Percentiles rank a stretch among this genome's conserved stretches.
Conservation (phyloP, 2,329 filamentous ascomycete genomes). For the Hypoxylon sp. region DNA sequence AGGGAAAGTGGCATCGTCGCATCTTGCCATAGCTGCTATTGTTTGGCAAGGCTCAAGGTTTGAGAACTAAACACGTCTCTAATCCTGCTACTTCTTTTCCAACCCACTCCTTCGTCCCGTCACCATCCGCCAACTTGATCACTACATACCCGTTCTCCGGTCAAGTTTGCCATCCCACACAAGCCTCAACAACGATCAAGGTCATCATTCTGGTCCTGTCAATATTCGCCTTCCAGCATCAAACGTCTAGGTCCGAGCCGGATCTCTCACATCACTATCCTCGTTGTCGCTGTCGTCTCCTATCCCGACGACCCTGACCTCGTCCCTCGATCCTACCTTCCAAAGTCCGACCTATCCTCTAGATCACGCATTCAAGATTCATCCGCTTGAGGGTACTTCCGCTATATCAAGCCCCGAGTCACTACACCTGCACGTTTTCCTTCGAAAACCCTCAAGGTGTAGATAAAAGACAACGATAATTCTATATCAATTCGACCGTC, state of each 20-base stretch:
- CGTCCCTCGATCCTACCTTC: slow-evolving; percentile 49
- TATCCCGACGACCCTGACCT: slow-evolving; percentile 42
- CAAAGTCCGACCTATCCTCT: slow-evolving; percentile 47
- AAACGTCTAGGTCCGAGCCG: slow-evolving; percentile 43
- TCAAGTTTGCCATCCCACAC: slow-evolving; percentile 40
- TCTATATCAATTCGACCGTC: slow-evolving; percentile 56
- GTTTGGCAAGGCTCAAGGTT: slow-evolving; percentile 54
- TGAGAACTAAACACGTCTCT: slow-evolving; percentile 52
- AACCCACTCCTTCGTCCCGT: slow-evolving; percentile 45
- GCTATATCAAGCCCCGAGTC: slow-evolving; percentile 61
- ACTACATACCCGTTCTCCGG: slow-evolving; percentile 30
- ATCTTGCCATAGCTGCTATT: slow-evolving; percentile 26
- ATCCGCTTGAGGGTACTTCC: slow-evolving; percentile 45
- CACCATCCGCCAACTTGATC: slow-evolving; percentile 49
- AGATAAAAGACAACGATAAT: slow-evolving; percentile 73
- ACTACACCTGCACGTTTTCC: slow-evolving; percentile 93
- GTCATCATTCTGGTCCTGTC: slow-evolving; percentile 36
- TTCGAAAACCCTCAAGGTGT: slow-evolving; percentile 88
- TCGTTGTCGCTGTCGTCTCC: slow-evolving; percentile 36
- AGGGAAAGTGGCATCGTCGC: slow-evolving; percentile 42
- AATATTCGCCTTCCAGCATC: slow-evolving; percentile 41
- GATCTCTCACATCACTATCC: slow-evolving; percentile 45
- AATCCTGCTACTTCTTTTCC: slow-evolving; percentile 46
- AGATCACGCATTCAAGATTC: slow-evolving; percentile 45
- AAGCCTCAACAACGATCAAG: slow-evolving; percentile 36